Evolutionary conservation across 345 rosid genomes (phyloP).

Genomic region (Salix viminalis): DNA sequence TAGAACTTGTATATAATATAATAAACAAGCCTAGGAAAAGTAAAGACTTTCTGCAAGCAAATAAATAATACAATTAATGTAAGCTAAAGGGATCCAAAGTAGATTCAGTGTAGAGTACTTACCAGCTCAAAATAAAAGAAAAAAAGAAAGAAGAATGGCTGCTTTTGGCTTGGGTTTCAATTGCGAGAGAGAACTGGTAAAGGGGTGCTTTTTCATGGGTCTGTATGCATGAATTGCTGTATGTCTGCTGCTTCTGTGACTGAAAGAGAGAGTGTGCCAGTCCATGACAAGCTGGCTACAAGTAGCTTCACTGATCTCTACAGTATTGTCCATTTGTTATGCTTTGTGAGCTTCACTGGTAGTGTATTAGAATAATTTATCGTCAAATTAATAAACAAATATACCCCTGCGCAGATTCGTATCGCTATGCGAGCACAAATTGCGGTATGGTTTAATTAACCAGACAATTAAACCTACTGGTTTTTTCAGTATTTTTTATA

Average conservation of each 20-base stretch:
- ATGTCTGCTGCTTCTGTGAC: background rate
- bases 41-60: constrained; percentile 2
- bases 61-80: background rate
- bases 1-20: constrained; percentile 12
- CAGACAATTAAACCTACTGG: background rate
- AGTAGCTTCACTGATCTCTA: constrained; percentile 16
- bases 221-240: background rate
- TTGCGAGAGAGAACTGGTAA: background rate
- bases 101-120: constrained; percentile 12
- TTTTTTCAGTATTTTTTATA: no score
- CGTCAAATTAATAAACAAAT: background rate
- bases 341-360: no score
- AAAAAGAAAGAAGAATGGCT: background rate
- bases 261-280: constrained; percentile 34
- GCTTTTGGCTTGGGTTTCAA: background rate
- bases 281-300: constrained; percentile 49
- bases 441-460: background rate
- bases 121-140: constrained; percentile 23
- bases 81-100: constrained; percentile 32
- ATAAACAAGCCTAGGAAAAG: constrained; percentile 3
- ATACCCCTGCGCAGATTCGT: background rate
- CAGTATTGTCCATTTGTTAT: background rate
- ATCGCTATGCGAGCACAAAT: background rate
- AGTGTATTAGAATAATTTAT: background rate
- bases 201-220: background rate